Conservation (phyloP, 2,329 filamentous ascomycete genomes). For the Colletotrichum plurivorum region DNA sequence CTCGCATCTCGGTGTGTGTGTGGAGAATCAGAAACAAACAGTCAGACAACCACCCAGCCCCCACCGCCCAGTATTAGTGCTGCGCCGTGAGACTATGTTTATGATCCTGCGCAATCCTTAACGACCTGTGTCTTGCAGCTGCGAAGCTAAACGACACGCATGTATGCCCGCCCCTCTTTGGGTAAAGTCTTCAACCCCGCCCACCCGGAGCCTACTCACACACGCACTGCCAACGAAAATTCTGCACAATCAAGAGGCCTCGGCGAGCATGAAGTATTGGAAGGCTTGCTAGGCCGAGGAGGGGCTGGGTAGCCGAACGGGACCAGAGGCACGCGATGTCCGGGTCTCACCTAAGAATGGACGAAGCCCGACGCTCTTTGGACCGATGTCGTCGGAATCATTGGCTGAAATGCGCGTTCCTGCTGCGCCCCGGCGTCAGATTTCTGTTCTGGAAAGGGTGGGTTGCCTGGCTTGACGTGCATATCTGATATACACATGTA, state of each 20-base stretch:
- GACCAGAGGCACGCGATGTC: not conserved
- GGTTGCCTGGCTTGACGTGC: not conserved
- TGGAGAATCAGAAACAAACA: constrained; percentile 1
- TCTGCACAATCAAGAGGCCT: constrained; percentile 4
- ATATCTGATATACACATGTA: not conserved
- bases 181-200: not conserved
- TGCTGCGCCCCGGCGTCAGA: constrained; percentile 23
- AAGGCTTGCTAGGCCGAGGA: not conserved
- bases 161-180: not conserved
- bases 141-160: not conserved
- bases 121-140: constrained; percentile 21
- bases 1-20: constrained; percentile 17
- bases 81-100: constrained; percentile 14
- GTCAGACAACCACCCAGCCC: too few species aligned
- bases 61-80: not conserved
- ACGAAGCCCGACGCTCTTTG: not conserved
- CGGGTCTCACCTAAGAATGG: constrained; percentile 24
- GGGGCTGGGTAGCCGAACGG: not conserved
- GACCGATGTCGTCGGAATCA: constrained; percentile 1
- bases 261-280: not conserved
- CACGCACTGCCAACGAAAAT: constrained; percentile 6
- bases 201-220: not conserved
- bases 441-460: not conserved
- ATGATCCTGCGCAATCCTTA: constrained; percentile 34
- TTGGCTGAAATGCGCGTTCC: not conserved